These are phyloP conservation scores for Trichoderma sp. DNA, from an alignment of 2,329 filamentous ascomycete species.

Conservation along the genomic window DNA sequence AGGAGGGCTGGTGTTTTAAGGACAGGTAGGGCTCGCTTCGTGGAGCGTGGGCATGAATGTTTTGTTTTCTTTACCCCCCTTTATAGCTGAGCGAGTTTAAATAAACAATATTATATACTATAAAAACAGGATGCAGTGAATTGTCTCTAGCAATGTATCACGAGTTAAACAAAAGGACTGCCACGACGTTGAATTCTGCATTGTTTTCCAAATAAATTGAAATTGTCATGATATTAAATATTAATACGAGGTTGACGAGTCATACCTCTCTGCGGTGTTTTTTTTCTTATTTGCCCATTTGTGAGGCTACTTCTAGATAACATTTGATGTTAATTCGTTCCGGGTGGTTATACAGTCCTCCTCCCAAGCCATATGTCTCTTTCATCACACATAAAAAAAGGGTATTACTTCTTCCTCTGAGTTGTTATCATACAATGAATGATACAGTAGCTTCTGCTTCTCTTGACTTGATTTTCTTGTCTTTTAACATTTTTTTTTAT, in stretches of 20 bases:
- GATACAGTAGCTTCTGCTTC: neutral
- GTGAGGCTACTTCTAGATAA: slow-evolving; percentile 5
- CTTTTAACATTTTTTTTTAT: neutral
- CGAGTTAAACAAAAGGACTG: neutral
- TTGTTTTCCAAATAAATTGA: neutral
- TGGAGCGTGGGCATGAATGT: neutral
- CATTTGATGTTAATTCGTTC: slow-evolving; percentile 1
- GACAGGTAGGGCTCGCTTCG: neutral
- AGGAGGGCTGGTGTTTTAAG: neutral
- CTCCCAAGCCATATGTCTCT: neutral
- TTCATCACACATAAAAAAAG: neutral
- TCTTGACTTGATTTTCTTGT: neutral
- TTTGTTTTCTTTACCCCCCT: neutral
- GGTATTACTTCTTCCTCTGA: neutral
- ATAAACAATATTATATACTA: neutral
- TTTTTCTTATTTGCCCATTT: neutral
- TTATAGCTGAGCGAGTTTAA: neutral
- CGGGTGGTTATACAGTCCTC: neutral
- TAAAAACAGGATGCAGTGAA: neutral
- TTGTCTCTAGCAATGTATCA: neutral
- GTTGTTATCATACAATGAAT: neutral
- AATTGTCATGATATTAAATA: slow-evolving; percentile 16
- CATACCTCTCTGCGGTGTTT: slow-evolving; percentile 3
- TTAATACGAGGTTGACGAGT: slow-evolving; percentile 14
- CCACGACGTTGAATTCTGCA: neutral